Conservation (phyloP, 192 early-diverging fungal genomes). For the Pilaira anomala region DNA sequence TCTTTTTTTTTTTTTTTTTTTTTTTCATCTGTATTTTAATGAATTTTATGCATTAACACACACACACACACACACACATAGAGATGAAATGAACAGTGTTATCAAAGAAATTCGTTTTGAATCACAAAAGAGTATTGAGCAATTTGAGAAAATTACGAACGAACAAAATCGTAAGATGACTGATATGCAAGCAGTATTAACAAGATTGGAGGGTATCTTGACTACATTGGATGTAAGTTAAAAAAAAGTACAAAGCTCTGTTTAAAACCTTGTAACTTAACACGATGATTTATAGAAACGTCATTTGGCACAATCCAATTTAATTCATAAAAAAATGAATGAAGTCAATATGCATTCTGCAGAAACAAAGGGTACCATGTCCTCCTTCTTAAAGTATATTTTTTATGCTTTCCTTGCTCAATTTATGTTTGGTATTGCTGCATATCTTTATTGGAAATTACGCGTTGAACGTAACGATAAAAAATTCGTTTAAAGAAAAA, state of each 20-base stretch:
- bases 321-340: slow-evolving; percentile 18
- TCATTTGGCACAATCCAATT: slow-evolving; percentile 13
- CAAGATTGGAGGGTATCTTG: slow-evolving; percentile 14
- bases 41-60: too few relatives aligned
- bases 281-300: slow-evolving; percentile 2
- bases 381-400: slow-evolving; percentile 19
- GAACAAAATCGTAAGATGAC: slow-evolving; percentile 23
- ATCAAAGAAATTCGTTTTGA: background rate
- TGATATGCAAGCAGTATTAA: slow-evolving; percentile 1
- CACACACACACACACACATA: background rate
- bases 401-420: slow-evolving; percentile 30
- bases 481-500: slow-evolving; percentile 26
- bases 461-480: slow-evolving; percentile 34
- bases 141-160: background rate
- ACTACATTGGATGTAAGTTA: slow-evolving; percentile 19
- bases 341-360: slow-evolving; percentile 17
- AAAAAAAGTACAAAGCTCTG: background rate
- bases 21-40: background rate
- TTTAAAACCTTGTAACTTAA: too few relatives aligned
- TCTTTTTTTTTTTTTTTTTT: background rate
- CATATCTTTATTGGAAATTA: slow-evolving; percentile 32
- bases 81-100: slow-evolving; percentile 1
- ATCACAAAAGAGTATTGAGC: background rate
- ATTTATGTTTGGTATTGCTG: slow-evolving; percentile 13
- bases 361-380: slow-evolving; percentile 27